Percentiles rank a stretch among this genome's conserved stretches.
These are phyloP conservation scores for Scheffersomyces lignosus DNA, from an alignment of 805 yeast genomes.

Conservation along the genomic window DNA sequence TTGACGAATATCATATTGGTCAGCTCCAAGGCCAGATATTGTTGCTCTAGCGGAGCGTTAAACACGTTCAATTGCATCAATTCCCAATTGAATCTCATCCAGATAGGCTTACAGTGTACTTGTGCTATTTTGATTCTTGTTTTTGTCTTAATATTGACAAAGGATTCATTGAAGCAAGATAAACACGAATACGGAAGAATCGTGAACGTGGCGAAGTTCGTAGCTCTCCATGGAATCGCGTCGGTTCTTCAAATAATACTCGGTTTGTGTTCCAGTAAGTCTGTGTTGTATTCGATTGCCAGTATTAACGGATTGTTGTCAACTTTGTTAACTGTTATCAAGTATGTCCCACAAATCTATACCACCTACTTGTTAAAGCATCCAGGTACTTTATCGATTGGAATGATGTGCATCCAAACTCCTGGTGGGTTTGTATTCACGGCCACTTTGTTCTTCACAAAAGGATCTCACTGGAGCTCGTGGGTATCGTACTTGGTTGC, in stretches of 20 bases:
- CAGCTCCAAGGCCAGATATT: constrained; percentile 58
- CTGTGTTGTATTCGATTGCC: constrained; percentile 44
- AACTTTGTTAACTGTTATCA: constrained; percentile 61
- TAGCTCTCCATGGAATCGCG: constrained; percentile 35
- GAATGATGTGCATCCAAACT: constrained; percentile 83
- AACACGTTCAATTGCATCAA: constrained; percentile 59
- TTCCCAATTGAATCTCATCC: constrained; percentile 65
- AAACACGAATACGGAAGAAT: constrained; percentile 44
- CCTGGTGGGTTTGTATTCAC: constrained; percentile 89
- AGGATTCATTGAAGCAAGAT: constrained; percentile 47
- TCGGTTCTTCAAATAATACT: constrained; percentile 36
- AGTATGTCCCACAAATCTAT: constrained; percentile 76
- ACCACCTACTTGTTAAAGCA: constrained; percentile 71
- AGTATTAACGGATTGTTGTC: constrained; percentile 64
- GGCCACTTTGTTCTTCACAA: constrained; percentile 63
- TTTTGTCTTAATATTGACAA: constrained; percentile 51
- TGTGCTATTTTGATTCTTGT: constrained; percentile 60
- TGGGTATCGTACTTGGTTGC: constrained; percentile 82
- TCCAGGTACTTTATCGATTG: constrained; percentile 76
- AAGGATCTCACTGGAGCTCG: constrained; percentile 82
- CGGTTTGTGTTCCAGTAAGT: constrained; percentile 24
- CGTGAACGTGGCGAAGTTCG: constrained; percentile 39
- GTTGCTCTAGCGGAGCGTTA: constrained; percentile 52
- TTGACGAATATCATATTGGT: constrained; percentile 65
- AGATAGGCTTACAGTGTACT: constrained; percentile 61